Conservation (phyloP, 2,329 filamentous ascomycete genomes). For the Coniochaeta sp. region DNA sequence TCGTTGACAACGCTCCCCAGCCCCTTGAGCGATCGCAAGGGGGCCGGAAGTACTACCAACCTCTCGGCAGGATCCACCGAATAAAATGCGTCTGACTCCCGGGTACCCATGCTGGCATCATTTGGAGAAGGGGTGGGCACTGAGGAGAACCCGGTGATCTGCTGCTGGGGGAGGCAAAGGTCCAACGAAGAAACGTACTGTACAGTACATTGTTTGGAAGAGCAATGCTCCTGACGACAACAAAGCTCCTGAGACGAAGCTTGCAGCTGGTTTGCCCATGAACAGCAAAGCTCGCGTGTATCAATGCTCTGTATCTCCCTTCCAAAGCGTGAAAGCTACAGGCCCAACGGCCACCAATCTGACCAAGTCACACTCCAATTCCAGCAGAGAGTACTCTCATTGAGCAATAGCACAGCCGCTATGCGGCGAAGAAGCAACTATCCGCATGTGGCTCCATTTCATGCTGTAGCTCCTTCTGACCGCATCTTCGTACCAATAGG, state of each 20-base stretch:
- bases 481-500: neutral
- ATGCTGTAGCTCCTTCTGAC: neutral
- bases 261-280: neutral
- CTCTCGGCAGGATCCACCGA: neutral
- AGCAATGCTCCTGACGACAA: neutral
- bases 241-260: neutral
- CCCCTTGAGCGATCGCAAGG: neutral
- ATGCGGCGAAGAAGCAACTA: neutral
- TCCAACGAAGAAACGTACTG: neutral
- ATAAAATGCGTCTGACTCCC: neutral
- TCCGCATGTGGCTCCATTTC: neutral
- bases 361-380: neutral
- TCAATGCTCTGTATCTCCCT: neutral
- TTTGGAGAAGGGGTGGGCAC: neutral
- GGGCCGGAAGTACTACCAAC: neutral
- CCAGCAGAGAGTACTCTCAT: neutral
- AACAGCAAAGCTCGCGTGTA: neutral
- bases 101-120: neutral
- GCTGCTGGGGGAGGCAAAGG: neutral
- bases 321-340: neutral
- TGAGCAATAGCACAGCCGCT: neutral
- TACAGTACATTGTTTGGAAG: neutral
- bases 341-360: neutral
- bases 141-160: constrained; percentile 1
- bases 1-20: neutral